Evolutionary conservation across 2,329 filamentous ascomycete genomes (phyloP), one percentile per base, ranked within the genome.

Genomic region (Fusarium sterilihyphosum): DNA sequence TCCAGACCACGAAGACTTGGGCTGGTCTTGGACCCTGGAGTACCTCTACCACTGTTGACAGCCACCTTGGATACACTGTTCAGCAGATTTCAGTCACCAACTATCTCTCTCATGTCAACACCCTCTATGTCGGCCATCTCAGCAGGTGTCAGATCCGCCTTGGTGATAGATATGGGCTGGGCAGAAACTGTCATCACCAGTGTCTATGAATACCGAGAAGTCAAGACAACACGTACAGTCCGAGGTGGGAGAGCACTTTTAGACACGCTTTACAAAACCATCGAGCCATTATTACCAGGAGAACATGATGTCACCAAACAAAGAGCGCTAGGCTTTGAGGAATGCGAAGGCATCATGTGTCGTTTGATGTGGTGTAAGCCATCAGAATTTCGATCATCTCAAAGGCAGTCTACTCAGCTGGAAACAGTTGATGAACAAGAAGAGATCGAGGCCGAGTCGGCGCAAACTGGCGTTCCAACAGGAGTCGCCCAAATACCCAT

Each of bases 101-200:
- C 90, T 29, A 89, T 98, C 73, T 95, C 94, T 6, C 87, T 99
- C 47, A 85, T 98, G 78, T 94, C 95, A 3, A 89, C 90, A 1
- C 90, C 96, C 1, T 88, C 94, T 26, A 92, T 96, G 82, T 87
- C 91, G 4, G 87, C 92, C 12, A 89, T 95, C 7, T 93, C 92
- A 13, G 95, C 95, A 11, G 96, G 96, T 2, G 85, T 97, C 46
- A 91, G 96, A 20, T 94, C 94, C n/a, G 94, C 92, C 2, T 82
- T 99, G 47, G 90, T 98, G 2, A 87, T 99, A 43, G 95, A 99
- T 79, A 88, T 99, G 69, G 96, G 96, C 49, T 99, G 96, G 96
- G 88, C 91, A 47, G 96, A 98, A 82, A 97, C 95, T 0, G 89
- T 92, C 2, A 90, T 97, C 29, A 97, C 94, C 1, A 93, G 92